These are phyloP conservation scores for Populus simonii DNA, from an alignment of 345 rosid genomes.

Conservation along the genomic window DNA sequence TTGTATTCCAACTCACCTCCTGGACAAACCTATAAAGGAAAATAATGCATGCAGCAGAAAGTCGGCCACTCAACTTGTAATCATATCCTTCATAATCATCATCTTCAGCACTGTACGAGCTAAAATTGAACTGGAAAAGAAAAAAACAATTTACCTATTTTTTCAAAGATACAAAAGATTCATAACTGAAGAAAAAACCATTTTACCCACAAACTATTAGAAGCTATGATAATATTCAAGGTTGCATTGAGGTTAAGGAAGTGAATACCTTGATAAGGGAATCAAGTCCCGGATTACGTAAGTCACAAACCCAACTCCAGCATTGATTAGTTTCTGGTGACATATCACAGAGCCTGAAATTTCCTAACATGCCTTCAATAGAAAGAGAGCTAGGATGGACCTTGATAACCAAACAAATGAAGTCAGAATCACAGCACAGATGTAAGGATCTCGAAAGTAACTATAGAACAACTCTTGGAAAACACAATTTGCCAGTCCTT, in stretches of 20 bases:
- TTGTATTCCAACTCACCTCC: slow-evolving; percentile 59
- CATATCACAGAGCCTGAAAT: slow-evolving; percentile 90
- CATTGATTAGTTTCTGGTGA: slow-evolving; percentile 68
- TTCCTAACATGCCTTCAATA: slow-evolving; percentile 88
- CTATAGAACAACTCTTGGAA: background rate
- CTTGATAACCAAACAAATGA: slow-evolving; percentile 39
- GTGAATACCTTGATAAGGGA: slow-evolving; percentile 79
- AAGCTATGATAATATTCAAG: background rate
- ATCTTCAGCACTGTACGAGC: slow-evolving; percentile 84
- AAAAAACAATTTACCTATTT: slow-evolving; percentile 8
- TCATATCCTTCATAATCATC: slow-evolving; percentile 96
- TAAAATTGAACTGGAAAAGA: slow-evolving; percentile 75
- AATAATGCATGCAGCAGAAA: slow-evolving; percentile 92
- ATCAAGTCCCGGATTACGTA: slow-evolving; percentile 91
- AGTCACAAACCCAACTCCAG: slow-evolving; percentile 98
- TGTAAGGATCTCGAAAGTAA: background rate
- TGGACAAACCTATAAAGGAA: slow-evolving; percentile 93
- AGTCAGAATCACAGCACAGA: background rate
- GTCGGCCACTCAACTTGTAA: slow-evolving; percentile 81
- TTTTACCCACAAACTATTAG: background rate
- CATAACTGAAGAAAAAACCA: background rate
- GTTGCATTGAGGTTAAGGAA: background rate
- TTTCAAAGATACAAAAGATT: background rate
- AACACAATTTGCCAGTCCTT: no score
- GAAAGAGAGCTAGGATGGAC: slow-evolving; percentile 89